These are phyloP conservation scores for Millerozyma acaciae DNA, from an alignment of 805 yeast species.

Conservation along the genomic window DNA sequence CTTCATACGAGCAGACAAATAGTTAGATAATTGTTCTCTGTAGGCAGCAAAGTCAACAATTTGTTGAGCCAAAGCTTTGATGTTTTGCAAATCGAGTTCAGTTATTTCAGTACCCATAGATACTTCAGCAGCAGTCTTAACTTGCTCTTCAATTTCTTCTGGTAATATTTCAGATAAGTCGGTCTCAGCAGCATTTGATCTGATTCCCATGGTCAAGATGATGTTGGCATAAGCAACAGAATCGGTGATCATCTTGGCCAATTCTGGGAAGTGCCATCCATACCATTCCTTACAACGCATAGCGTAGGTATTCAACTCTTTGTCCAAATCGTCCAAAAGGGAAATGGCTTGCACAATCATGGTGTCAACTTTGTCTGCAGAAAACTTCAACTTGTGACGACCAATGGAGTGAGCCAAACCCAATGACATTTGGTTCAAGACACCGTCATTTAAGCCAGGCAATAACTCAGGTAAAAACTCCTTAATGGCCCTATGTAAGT, in stretches of 20 bases:
- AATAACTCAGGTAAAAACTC: slow-evolving; percentile 90
- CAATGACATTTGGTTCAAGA: slow-evolving; percentile 88
- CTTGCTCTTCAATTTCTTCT: slow-evolving; percentile 49
- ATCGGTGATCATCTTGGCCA: slow-evolving; percentile 94
- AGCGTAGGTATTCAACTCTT: slow-evolving; percentile 95
- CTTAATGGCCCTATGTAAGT: slow-evolving; percentile 91
- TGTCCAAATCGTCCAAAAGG: slow-evolving; percentile 91
- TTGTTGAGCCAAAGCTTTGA: slow-evolving; percentile 89
- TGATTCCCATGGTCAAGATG: slow-evolving; percentile 87
- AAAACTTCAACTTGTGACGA: slow-evolving; percentile 94
- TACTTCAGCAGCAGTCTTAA: slow-evolving; percentile 95
- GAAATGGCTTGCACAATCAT: slow-evolving; percentile 99
- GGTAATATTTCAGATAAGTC: slow-evolving; percentile 60
- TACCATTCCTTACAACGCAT: slow-evolving; percentile 99
- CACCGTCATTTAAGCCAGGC: slow-evolving; percentile 86
- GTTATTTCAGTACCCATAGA: slow-evolving; percentile 99
- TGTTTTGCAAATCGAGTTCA: slow-evolving; percentile 81
- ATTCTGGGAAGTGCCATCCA: slow-evolving; percentile 99
- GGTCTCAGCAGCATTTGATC: slow-evolving; percentile 86
- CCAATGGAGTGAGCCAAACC: slow-evolving; percentile 99
- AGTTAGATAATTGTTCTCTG: slow-evolving; percentile 93
- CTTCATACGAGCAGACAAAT: slow-evolving; percentile 91
- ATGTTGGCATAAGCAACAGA: slow-evolving; percentile 95
- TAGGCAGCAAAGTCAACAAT: slow-evolving; percentile 93
- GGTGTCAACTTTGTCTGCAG: slow-evolving; percentile 97